Base-by-base conservation (phyloP, 805 yeast species). In the Vanderwaltozyma tropicalis region DNA sequence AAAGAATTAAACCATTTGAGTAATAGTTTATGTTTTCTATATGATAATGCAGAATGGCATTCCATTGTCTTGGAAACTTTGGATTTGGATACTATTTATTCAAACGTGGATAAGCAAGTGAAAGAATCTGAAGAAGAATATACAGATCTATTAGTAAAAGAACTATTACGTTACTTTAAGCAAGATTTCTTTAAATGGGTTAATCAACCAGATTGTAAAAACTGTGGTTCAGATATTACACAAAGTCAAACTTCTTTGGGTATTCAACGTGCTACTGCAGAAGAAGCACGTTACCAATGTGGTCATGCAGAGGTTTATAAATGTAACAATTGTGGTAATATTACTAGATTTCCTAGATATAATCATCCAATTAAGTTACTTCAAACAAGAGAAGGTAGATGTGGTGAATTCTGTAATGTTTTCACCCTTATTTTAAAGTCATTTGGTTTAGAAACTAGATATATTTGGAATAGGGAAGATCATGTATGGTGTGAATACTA, bases 401-500 rank as follows among this genome's bases (percentile, higher is more conserved):
- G 97, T 60, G 97, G 97, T 1, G 97, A 89, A 57, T 89, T 95
- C 94, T 89, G 88, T 39, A 82, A 83, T 48, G 76, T 89, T 44
- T 87, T 88, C 53, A 69, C 82, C 32, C 63, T 85, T 26, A 61
- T 87, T 2, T 61, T 88, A 38, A 67, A 77, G 20, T 75, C 95
- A 0, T 62, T 88, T 31, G 83, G 80, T 0, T 52, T 76, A 4
- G 65, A 75, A 20, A 73, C 74, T 1, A 62, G 97, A 36, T 87
- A 80, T 51, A 63, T 88, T 2, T 84, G 94, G 94, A 87, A 86
- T 56, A 64, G 72, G 7, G 97, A 89, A 55, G 97, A 89, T 55
- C 97, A 89, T 56, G 96, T 85, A 1, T 89, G 97, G 97, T 81
- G 94, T 50, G 97, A 89, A 53, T 80, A 81, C 49, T 88, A 75